Percentiles rank a stretch among this genome's conserved stretches.
Conservation (phyloP, 73 alveolate genomes). For the Tetrahymena thermophila region DNA sequence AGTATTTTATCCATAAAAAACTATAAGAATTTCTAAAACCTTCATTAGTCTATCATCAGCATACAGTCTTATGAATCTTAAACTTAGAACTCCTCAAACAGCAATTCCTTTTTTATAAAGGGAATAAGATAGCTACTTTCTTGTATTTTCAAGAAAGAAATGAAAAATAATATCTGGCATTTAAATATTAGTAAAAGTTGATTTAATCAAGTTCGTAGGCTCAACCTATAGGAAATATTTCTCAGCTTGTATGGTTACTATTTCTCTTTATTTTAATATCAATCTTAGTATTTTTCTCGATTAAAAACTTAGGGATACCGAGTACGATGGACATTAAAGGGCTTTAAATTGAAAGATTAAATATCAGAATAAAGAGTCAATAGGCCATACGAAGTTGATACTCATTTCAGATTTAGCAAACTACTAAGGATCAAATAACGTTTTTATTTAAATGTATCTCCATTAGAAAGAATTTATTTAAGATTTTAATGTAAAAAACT, state of each 20-base stretch:
- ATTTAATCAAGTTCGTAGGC: not conserved
- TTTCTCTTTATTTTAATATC: not conserved
- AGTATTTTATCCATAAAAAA: not conserved
- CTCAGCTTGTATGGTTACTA: not conserved
- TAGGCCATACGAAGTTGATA: not conserved
- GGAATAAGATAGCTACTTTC: not conserved
- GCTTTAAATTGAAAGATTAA: not conserved
- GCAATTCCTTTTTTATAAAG: not conserved
- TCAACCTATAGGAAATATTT: not conserved
- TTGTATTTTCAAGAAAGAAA: not conserved
- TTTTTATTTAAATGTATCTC: not conserved
- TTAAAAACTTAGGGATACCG: not conserved
- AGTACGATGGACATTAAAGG: not conserved
- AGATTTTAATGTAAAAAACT: not conserved
- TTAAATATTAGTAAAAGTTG: not conserved
- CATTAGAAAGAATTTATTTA: not conserved
- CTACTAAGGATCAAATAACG: not conserved
- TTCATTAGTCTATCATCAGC: not conserved
- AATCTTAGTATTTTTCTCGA: not conserved
- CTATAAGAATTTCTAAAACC: not conserved
- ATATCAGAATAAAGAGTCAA: not conserved
- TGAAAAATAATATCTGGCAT: not conserved
- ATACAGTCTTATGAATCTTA: not conserved
- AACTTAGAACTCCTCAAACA: slow-evolving; percentile 3
- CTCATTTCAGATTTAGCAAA: not conserved